Base-by-base conservation (phyloP, 139 green algal species). In the Micractinium conductrix region DNA sequence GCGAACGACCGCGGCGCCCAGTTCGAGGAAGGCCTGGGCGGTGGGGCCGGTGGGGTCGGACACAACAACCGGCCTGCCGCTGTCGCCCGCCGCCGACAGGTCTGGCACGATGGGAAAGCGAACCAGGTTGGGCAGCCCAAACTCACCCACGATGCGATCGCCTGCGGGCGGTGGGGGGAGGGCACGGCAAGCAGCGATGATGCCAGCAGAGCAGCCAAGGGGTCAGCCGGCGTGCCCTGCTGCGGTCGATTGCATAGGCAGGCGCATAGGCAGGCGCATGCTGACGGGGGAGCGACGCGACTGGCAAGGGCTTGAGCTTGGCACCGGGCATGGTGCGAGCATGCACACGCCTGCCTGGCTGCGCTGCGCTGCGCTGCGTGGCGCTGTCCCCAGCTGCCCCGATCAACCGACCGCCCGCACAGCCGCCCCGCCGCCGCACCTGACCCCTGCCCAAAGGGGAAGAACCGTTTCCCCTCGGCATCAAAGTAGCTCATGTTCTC, bases 401-500 rank as follows among this genome's bases (percentile, higher is more conserved):
- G n/a, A n/a, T n/a, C n/a, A n/a, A n/a, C n/a, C n/a, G n/a, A 45
- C 33, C 37, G 0, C 21, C 65, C 42, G 33, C 33, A 16, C 28
- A 3, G 33, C 30, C 17, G 19, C 33, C 33, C 33, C 33, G 22
- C 65, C 22, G 33, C 65, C 75, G 28, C 58, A 72, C 90, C 92
- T 16, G 87, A 92, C 35, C 96, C 96, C 82, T 93, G 78, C 70
- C 96, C 96, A 87, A 99, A 99, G 16, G 96, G 96, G 79, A 90
- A 92, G 91, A 98, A 95, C 0, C 90, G 84, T 86, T 94, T 94
- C 68, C 95, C 97, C 38, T 91, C 93, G 0, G 79, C 97, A 9
- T 98, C 96, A 90, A 99, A 99, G 91, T 95, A 99, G 1, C 83
- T 89, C 97, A 99, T 99, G 94, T 99, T 99, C 92, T 99, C 97